Evolutionary conservation across 257 asterid genomes (phyloP).

Genomic region (Apocynum venetum): DNA sequence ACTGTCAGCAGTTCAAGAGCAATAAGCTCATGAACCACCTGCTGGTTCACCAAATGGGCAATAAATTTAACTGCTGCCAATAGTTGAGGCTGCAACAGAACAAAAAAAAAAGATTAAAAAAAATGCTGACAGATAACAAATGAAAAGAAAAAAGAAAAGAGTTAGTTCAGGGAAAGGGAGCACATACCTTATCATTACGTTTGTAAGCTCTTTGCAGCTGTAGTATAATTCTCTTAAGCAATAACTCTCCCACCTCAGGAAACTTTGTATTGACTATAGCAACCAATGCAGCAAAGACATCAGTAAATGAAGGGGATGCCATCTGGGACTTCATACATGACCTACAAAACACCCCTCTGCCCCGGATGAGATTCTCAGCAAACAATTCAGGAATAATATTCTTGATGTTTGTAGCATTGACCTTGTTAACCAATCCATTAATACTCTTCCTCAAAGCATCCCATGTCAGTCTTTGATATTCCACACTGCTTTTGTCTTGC

Average conservation of each 20-base stretch:
- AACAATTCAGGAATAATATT: conserved; percentile 84
- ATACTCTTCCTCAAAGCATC: conserved; percentile 93
- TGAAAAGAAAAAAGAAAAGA: background rate
- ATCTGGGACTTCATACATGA: conserved; percentile 97
- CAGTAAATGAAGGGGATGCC: conserved; percentile 93
- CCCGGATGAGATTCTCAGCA: conserved; percentile 84
- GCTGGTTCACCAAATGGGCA: conserved; percentile 94
- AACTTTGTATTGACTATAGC: conserved; percentile 89
- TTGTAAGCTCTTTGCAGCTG: conserved; percentile 77
- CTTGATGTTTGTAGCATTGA: conserved; percentile 71
- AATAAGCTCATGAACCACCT: conserved; percentile 85
- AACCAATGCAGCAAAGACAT: conserved; percentile 85
- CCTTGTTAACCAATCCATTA: conserved; percentile 88
- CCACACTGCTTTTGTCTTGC: conserved; percentile 71
- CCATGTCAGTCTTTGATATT: conserved; percentile 93
- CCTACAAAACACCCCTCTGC: conserved; percentile 83
- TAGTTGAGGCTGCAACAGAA: conserved; percentile 59
- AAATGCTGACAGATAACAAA: background rate
- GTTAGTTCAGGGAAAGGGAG: background rate
- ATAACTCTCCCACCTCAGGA: conserved; percentile 84
- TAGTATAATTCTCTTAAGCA: conserved; percentile 64
- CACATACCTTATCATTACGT: conserved; percentile 73
- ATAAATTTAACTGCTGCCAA: conserved; percentile 89
- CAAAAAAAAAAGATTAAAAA: background rate
- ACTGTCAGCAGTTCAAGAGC: conserved; percentile 84